Conservation (phyloP, 495 filamentous ascomycete genomes). For the Aspergillus coremiiformis region DNA sequence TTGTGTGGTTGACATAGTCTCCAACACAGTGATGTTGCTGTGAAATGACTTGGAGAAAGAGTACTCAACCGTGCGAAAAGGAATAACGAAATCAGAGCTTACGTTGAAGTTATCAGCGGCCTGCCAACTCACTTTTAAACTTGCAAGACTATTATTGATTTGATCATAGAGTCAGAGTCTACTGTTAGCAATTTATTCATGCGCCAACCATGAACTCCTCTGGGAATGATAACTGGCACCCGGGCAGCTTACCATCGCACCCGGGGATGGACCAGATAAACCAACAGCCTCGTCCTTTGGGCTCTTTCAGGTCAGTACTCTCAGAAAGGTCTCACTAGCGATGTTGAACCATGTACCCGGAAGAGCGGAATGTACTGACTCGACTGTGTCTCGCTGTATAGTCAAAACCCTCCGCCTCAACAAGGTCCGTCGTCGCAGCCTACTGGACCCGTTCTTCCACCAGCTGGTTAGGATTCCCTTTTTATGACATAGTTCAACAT, state of each 20-base stretch:
- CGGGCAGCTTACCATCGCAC: conserved; percentile 39
- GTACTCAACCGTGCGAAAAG: conserved; percentile 21
- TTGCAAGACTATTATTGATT: neutral
- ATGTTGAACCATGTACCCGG: neutral
- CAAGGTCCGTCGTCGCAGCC: conserved; percentile 42
- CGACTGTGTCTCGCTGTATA: conserved; percentile 12
- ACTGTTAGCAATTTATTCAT: conserved; percentile 11
- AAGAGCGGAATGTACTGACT: conserved; percentile 9
- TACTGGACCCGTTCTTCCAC: conserved; percentile 43
- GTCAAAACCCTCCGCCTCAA: conserved; percentile 40
- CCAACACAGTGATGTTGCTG: conserved; percentile 21
- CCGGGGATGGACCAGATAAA: conserved; percentile 42
- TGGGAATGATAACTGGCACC: conserved; percentile 44
- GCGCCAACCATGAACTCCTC: conserved; percentile 35
- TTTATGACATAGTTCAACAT: neutral
- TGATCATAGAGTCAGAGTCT: neutral
- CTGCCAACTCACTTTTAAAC: neutral
- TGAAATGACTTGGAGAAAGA: conserved; percentile 21
- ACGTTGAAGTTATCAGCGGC: conserved; percentile 5
- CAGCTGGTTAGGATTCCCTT: conserved; percentile 35
- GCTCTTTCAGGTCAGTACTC: conserved; percentile 36
- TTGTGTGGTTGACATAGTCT: conserved; percentile 11
- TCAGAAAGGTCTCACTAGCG: neutral
- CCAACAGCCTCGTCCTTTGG: conserved; percentile 39
- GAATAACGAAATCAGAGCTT: conserved; percentile 14